These are phyloP conservation scores for Excoecaria cochinchinensis DNA, from an alignment of 345 rosid species.

Conservation along the genomic window DNA sequence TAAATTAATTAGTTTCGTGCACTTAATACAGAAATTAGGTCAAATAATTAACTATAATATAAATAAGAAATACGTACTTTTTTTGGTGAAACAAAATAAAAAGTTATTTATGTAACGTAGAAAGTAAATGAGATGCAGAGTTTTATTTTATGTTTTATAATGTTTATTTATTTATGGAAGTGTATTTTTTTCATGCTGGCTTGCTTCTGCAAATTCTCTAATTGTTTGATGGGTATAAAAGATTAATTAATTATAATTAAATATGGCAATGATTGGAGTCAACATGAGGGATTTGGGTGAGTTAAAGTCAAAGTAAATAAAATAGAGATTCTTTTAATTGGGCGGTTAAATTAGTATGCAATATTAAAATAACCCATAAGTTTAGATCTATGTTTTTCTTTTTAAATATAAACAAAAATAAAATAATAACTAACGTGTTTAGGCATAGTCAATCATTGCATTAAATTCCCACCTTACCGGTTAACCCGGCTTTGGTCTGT, in stretches of 20 bases:
- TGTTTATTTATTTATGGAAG: background rate
- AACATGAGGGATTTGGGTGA: constrained; percentile 16
- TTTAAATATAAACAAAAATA: background rate
- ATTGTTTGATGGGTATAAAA: constrained; percentile 1
- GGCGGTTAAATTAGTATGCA: background rate
- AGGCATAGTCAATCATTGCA: constrained; percentile 44
- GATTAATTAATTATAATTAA: background rate
- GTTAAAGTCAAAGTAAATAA: constrained; percentile 25
- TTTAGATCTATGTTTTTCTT: too few relatives aligned
- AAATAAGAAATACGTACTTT: too few relatives aligned
- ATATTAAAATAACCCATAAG: too few relatives aligned
- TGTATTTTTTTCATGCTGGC: background rate
- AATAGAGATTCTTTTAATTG: constrained; percentile 6
- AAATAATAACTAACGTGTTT: constrained; percentile 5
- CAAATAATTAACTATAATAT: too few relatives aligned
- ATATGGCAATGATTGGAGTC: constrained; percentile 35
- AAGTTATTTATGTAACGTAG: too few relatives aligned
- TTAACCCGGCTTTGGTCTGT: constrained; percentile 38
- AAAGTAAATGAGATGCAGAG: too few relatives aligned
- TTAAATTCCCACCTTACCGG: constrained; percentile 28
- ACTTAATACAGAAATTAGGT: too few relatives aligned
- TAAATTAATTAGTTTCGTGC: too few relatives aligned
- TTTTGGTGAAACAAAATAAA: too few relatives aligned
- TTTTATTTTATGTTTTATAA: background rate
- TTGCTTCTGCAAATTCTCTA: background rate